phyloP scores from a whole-genome alignment of 495 filamentous ascomycete species.

The Hyaloscypha hepaticicola region DNA sequence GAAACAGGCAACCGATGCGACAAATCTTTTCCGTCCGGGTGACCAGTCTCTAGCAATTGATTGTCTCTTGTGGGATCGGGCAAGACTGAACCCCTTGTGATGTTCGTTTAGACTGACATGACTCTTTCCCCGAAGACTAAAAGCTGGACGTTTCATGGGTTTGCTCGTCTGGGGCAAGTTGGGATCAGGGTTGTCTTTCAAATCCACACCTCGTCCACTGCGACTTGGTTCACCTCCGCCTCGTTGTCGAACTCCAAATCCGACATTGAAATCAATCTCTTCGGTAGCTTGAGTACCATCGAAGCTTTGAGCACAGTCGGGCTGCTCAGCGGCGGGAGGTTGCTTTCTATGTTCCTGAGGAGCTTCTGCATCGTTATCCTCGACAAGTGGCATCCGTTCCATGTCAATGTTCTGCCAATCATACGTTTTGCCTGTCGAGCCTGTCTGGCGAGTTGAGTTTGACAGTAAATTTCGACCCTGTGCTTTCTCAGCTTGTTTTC shows the following conservation, averaged over 20 bases:
- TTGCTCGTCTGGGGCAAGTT: constrained; percentile 18
- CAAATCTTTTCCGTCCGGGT: constrained; percentile 60
- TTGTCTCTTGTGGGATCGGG: constrained; percentile 49
- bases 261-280: constrained; percentile 24
- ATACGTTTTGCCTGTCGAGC: constrained; percentile 23
- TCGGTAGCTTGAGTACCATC: constrained; percentile 20
- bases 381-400: background rate
- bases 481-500: constrained; percentile 30
- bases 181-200: constrained; percentile 21
- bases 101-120: constrained; percentile 35
- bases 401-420: constrained; percentile 25
- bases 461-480: constrained; percentile 37
- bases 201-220: constrained; percentile 8
- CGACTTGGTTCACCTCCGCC: constrained; percentile 4
- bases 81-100: constrained; percentile 47
- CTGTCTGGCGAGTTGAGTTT: constrained; percentile 6
- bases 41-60: constrained; percentile 67
- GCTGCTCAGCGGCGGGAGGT: background rate
- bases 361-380: constrained; percentile 2
- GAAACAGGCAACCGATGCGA: constrained; percentile 65
- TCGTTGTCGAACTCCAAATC: constrained; percentile 18
- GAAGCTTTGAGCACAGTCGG: constrained; percentile 6
- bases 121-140: constrained; percentile 36
- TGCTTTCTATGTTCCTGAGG: background rate
- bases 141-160: constrained; percentile 22